These are phyloP conservation scores for Vaccinium vitisidaea DNA, from an alignment of 148 eudicot genomes.

Conservation along the genomic window DNA sequence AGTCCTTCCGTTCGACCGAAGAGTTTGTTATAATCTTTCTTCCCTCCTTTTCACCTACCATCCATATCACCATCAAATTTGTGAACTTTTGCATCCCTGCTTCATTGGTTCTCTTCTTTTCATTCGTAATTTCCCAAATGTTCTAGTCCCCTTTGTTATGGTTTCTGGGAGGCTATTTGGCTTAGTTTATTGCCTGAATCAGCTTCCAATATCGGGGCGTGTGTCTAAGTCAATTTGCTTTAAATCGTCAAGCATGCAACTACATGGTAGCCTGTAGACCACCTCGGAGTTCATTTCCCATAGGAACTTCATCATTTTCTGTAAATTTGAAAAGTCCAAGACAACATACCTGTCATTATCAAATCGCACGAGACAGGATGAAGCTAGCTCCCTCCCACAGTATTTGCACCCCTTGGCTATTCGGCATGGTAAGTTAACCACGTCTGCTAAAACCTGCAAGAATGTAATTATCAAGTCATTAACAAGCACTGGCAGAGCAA, in stretches of 20 bases:
- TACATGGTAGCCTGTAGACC: background rate
- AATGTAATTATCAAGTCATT: slow-evolving; percentile 5
- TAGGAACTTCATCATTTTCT: background rate
- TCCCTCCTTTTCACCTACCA: background rate
- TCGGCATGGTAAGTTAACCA: slow-evolving; percentile 28
- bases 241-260: background rate
- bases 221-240: background rate
- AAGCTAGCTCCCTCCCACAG: slow-evolving; percentile 25
- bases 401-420: slow-evolving; percentile 33
- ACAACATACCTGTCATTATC: slow-evolving; percentile 20
- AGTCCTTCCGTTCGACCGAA: background rate
- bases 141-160: background rate
- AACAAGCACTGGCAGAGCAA: background rate
- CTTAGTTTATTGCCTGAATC: background rate
- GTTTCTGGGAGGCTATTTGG: background rate
- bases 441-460: slow-evolving; percentile 28
- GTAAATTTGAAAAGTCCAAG: background rate
- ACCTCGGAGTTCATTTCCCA: background rate
- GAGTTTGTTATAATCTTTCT: background rate
- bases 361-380: slow-evolving; percentile 35
- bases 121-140: background rate
- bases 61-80: background rate
- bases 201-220: background rate
- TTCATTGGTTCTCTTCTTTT: background rate
- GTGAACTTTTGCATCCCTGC: background rate